Evolutionary conservation across 768 basidiomycete species (phyloP), one percentile per base, ranked within the genome.

Genomic region (Boletus speciosus): DNA sequence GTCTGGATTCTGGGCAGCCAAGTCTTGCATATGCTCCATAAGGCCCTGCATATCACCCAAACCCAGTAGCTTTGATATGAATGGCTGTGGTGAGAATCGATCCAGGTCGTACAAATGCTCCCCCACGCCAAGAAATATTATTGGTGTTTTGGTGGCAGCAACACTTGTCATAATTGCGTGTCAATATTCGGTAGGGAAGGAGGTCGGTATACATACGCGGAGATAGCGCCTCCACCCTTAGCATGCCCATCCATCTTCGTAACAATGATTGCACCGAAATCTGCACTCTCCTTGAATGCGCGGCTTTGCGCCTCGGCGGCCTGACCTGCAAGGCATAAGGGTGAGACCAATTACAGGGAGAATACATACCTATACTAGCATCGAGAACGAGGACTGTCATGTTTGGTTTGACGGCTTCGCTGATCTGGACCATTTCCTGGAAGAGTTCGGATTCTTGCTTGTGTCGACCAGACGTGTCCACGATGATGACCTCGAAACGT

Each of bases 201-300:
- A 31, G 21, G 36, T 2, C 2, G 5, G 31, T 35, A 39, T 21
- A 79, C 93, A 55, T 74, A 98, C 96, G 96, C 96, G 42, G 97
- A 99, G 56, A 99, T 98, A 31, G 97, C 97, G 23, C 97, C 97
- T 70, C 97, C 97, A 52, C 97, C 97, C 69, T 97, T 98, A 1
- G 97, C 97, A 64, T 99, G 97, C 5, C 97, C 97, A 63, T 99
- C 97, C 86, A 99, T 93, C 74, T 99, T 99, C 11, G 97, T 99
- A 15, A 99, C 97, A 55, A 99, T 97, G 60, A 99, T 99, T 2
- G 96, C 97, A 53, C 96, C 97, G 68, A 99, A 99, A 67, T 97
- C 85, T 21, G 94, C 91, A 56, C 89, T 93, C 58, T 98, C 96
- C 73, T 99, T 99, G 80, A 99, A 99, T 1, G 97, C 97, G 39